Percentiles rank a stretch among this genome's conserved stretches.
phyloP scores from a whole-genome alignment of 768 basidiomycete species.

The Piloderma croceum region DNA sequence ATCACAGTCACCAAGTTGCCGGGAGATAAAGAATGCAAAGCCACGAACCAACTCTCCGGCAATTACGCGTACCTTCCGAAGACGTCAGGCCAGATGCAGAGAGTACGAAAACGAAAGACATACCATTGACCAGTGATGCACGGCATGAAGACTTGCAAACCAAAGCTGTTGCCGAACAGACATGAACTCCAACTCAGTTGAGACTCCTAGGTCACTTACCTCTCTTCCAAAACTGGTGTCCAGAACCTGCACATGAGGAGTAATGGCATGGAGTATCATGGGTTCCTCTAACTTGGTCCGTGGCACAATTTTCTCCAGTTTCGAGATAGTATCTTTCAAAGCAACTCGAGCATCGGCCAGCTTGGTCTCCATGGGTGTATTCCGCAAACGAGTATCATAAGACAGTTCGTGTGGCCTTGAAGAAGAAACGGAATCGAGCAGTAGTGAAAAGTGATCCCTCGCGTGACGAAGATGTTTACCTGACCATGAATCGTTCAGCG shows the following conservation, averaged over 20 bases:
- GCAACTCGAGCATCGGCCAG: constrained; percentile 54
- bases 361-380: constrained; percentile 80
- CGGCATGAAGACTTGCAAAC: constrained; percentile 82
- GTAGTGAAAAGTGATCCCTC: constrained; percentile 72
- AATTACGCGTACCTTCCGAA: constrained; percentile 68
- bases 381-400: constrained; percentile 71
- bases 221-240: constrained; percentile 81
- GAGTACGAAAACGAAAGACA: constrained; percentile 15
- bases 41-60: constrained; percentile 71
- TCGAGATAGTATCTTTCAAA: constrained; percentile 48
- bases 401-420: constrained; percentile 52
- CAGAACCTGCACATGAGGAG: constrained; percentile 69
- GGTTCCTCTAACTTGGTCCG: constrained; percentile 44
- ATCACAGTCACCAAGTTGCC: constrained; percentile 9
- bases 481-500: constrained; percentile 22
- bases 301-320: constrained; percentile 50
- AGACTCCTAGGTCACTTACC: constrained; percentile 39
- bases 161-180: constrained; percentile 63
- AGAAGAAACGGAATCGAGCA: constrained; percentile 49
- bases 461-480: constrained; percentile 87
- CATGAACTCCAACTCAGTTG: neutral
- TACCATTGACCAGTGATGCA: constrained; percentile 91
- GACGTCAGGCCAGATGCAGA: constrained; percentile 5
- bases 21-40: constrained; percentile 3
- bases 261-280: constrained; percentile 75